phyloP scores from a whole-genome alignment of 768 basidiomycete genomes.

The Suillus subalutaceus region DNA sequence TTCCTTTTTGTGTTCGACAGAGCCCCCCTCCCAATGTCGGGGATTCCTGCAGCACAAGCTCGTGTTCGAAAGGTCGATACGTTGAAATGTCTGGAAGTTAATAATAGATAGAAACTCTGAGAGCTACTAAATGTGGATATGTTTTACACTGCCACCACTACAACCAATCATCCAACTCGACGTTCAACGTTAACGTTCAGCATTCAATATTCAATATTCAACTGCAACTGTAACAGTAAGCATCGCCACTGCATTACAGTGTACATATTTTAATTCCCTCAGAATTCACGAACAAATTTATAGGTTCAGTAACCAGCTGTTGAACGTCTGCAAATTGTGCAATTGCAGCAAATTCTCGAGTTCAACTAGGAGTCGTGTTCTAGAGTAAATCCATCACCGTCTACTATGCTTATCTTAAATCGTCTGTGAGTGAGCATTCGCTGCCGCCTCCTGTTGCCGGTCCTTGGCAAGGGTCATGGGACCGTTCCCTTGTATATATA shows the following conservation, averaged over 20 bases:
- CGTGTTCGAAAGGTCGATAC: too few relatives aligned
- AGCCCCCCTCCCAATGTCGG: too few relatives aligned
- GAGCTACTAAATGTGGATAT: slow-evolving; percentile 4
- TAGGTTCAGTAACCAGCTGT: not conserved
- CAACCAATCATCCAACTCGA: too few relatives aligned
- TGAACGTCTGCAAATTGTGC: not conserved
- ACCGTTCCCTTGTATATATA: slow-evolving; percentile 5
- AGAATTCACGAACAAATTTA: not conserved
- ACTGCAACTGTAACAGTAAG: too few relatives aligned
- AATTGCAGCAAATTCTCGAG: not conserved
- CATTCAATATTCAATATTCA: too few relatives aligned
- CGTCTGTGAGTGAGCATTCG: not conserved
- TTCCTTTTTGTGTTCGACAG: too few relatives aligned
- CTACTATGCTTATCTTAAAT: not conserved
- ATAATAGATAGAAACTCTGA: too few relatives aligned
- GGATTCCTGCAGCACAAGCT: too few relatives aligned
- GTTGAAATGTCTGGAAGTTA: not conserved
- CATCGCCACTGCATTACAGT: too few relatives aligned
- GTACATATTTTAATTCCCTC: not conserved
- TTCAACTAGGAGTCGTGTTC: not conserved
- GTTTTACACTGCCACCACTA: not conserved
- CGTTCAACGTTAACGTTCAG: too few relatives aligned
- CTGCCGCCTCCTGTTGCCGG: not conserved
- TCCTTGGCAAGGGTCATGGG: not conserved
- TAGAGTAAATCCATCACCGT: not conserved